Conservation (phyloP, 768 basidiomycete genomes). For the Trametopsis cervina region DNA sequence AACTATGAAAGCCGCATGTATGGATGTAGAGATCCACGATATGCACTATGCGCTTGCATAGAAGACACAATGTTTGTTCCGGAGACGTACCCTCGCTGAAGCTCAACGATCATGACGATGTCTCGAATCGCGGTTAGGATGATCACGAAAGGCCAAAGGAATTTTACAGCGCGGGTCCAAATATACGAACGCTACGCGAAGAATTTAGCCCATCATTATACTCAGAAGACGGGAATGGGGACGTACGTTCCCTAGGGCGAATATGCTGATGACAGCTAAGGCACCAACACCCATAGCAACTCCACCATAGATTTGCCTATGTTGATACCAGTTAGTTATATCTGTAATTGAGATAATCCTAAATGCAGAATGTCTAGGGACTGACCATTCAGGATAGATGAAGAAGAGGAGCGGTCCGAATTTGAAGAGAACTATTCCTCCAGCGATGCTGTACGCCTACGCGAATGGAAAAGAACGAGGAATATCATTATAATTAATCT, state of each 20-base stretch:
- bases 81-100: conserved; percentile 55
- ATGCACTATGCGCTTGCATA: too few relatives aligned
- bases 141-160: conserved; percentile 68
- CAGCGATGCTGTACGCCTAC: conserved; percentile 60
- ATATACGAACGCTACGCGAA: conserved; percentile 61
- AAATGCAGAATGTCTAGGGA: conserved; percentile 1
- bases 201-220: too few relatives aligned
- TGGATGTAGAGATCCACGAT: background rate
- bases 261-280: conserved; percentile 43
- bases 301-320: conserved; percentile 65
- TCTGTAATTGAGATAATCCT: too few relatives aligned
- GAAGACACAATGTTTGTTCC: conserved; percentile 10
- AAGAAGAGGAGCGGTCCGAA: conserved; percentile 62
- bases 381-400: conserved; percentile 57
- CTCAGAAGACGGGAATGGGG: too few relatives aligned
- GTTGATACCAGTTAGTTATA: conserved; percentile 1
- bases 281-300: conserved; percentile 48
- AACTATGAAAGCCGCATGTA: background rate
- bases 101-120: conserved; percentile 67
- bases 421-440: conserved; percentile 55
- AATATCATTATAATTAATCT: background rate
- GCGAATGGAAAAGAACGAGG: background rate
- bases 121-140: conserved; percentile 57
- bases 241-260: conserved; percentile 61
- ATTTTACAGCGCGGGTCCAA: conserved; percentile 56